Evolutionary conservation across 1,139 yeast species (phyloP), one percentile per base, ranked within the genome.

Genomic region (Petasospora rhodanensis): DNA sequence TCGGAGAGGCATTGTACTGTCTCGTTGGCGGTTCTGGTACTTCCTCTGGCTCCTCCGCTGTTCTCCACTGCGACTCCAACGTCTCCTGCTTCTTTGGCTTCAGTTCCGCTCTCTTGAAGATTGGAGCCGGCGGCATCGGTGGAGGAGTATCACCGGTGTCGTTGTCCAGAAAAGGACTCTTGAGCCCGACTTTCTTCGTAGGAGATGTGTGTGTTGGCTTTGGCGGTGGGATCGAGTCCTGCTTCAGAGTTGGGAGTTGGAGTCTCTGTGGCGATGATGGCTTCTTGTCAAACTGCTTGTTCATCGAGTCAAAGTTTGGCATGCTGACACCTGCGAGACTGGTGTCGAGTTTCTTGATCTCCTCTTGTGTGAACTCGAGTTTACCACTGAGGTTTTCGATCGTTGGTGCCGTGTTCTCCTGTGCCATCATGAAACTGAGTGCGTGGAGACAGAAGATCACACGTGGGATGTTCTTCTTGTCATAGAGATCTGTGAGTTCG

Each of bases 361-460:
- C 95, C 11, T 73, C 80, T 12, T 76, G 79, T 2, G 75, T 57
- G 49, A 86, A 85, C 16, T 71, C 69, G 7, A 79, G 53, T 40
- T 66, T 62, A 3, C 85, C 91, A 7, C 80, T 82, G 37, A 82
- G 61, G 41, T 75, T 73, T 22, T 70, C 72, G 47, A 91, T 73
- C 8, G 67, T 61, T 0, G 93, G 89, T 14, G 39, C 47, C 37
- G 18, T 52, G 47, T 66, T 59, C 38, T 66, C 55, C 63, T 61
- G 64, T 57, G 75, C 74, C 47, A 79, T 68, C 61, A 77, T 78
- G 58, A 73, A 84, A 28, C 91, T 79, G 49, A 91, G 64, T 2
- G 96, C 96, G 61, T 91, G 96, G 26, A 91, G 64, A 50, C 97
- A 87, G 56, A 87, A 89, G 59, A 93, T 83, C 15, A 93, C 97